A percentile compares a stretch with the other conserved stretches of the same genome.
phyloP scores from a whole-genome alignment of 169 alveolate species.

The Eimeria nieschulzi region DNA sequence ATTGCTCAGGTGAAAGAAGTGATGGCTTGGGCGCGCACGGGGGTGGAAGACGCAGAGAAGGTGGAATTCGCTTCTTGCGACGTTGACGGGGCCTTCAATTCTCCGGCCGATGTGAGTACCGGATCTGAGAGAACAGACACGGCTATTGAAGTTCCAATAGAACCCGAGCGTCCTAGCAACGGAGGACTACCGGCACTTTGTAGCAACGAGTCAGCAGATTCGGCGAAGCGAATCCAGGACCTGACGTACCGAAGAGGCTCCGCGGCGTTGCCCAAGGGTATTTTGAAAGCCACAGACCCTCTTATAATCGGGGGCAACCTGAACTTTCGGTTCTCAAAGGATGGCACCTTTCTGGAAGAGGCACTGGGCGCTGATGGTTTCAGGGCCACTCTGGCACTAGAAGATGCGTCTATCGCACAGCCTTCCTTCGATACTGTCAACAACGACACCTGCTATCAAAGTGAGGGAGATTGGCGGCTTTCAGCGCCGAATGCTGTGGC shows the following conservation, averaged over 20 bases:
- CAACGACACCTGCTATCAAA: constrained; percentile 71
- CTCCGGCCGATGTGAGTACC: constrained; percentile 32
- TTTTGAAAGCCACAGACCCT: constrained; percentile 78
- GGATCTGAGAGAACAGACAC: constrained; percentile 24
- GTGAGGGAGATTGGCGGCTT: constrained; percentile 31
- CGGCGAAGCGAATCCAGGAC: not conserved
- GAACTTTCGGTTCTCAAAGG: constrained; percentile 77
- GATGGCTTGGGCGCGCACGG: constrained; percentile 83
- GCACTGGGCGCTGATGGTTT: constrained; percentile 71
- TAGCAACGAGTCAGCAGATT: not conserved
- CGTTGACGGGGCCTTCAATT: constrained; percentile 65
- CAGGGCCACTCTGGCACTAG: constrained; percentile 57
- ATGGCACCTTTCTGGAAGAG: constrained; percentile 57
- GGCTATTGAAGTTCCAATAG: not conserved
- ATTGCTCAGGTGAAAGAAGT: constrained; percentile 81
- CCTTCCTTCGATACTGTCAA: constrained; percentile 72
- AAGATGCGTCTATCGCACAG: constrained; percentile 68
- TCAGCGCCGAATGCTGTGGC: no score
- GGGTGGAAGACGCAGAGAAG: constrained; percentile 75
- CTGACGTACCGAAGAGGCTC: not conserved
- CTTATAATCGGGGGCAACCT: constrained; percentile 82
- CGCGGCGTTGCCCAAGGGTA: constrained; percentile 71
- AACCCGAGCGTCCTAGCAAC: not conserved
- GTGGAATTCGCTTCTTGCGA: constrained; percentile 77
- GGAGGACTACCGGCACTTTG: constrained; percentile 35